Evolutionary conservation across 139 green algal genomes (phyloP).

Genomic region (Picochlorum sp.): DNA sequence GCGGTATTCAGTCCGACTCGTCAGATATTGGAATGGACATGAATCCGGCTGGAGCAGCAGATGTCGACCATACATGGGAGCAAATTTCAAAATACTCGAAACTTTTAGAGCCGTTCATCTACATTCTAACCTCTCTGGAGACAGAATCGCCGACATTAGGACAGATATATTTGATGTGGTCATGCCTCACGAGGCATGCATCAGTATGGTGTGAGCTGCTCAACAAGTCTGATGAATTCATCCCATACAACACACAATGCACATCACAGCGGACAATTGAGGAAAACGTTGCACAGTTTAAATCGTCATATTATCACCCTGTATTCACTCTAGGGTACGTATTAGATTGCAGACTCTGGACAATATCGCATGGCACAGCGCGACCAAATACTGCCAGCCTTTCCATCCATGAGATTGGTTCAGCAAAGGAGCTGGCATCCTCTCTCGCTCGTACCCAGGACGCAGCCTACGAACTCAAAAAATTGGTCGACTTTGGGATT

Average conservation of each 20-base stretch:
- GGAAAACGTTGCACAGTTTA: background rate
- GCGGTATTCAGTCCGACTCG: background rate
- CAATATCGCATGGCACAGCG: background rate
- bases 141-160: background rate
- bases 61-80: background rate
- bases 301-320: background rate
- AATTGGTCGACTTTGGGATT: background rate
- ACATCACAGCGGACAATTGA: background rate
- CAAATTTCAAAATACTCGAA: background rate
- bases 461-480: background rate
- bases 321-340: background rate
- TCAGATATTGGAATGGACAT: background rate
- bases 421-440: background rate
- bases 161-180: conserved; percentile 1
- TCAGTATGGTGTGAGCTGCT: background rate
- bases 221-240: background rate
- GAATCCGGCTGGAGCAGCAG: background rate
- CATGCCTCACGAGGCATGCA: background rate
- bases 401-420: background rate
- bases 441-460: background rate
- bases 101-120: background rate
- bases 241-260: background rate
- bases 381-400: background rate
- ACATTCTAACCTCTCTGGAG: background rate
- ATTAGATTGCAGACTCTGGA: background rate